Base-by-base conservation (phyloP, 176 grass and related monocot genomes). In the Lolium perenne region DNA sequence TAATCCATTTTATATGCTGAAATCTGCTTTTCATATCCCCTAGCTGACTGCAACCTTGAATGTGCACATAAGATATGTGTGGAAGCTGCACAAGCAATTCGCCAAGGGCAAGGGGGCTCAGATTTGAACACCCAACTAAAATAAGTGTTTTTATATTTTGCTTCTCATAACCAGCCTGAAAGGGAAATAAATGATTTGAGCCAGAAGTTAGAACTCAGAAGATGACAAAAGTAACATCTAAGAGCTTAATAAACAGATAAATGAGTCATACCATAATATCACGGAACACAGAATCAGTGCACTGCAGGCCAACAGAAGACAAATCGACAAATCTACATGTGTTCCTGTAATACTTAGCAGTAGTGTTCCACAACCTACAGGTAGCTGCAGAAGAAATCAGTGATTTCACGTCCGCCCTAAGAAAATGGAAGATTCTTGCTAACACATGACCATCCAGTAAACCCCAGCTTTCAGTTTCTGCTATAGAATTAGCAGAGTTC, bases 381-480 rank as follows among this genome's bases (percentile, higher is more conserved):
- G 92, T 93, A 85, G 78, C 75, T 91, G 97, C 86, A 81, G 92
- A 96, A 69, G 90, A 99, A 58, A 95, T 67, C 83, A 99, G 87
- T 61, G 97, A 96, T 81, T 91, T 99, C 66, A 88, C 71, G 59
- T 99, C 97, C 81, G 84, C 87, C 83, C 91, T 92, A 56, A 99
- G 88, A 83, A 92, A 94, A 93, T 99, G 97, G 61, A 99, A 96
- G 77, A 96, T 85, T 84, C 97, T 96, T 46, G 90, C 90, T 86
- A 99, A 84, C 65, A 96, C 86, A 57, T 53, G 76, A 29, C 84
- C 79, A 72, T 88, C 84, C 82, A 99, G 82, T 57, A 88, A 57
- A 54, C 89, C 88, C 97, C 94, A 99, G 85, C 82, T 90, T 65
- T 70, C 89, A 89, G 80, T 88, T 81, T 88, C 80, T 32, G 35